Evolutionary conservation across 169 alveolate species (phyloP).

Genomic region (Amoebophrya sp.): DNA sequence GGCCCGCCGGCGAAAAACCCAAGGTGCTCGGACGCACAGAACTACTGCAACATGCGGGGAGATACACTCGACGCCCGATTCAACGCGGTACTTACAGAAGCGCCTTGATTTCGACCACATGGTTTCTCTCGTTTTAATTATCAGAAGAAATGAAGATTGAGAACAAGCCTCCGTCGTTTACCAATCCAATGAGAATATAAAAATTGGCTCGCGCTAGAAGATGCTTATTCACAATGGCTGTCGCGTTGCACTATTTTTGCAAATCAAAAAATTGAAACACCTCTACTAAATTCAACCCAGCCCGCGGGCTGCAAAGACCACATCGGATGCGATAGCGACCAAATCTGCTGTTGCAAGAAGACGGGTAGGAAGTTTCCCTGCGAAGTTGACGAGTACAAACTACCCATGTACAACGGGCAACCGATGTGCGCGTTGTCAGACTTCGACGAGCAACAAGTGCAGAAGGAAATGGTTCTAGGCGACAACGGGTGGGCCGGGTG

Average conservation of each 20-base stretch:
- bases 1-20: background rate
- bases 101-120: too few species aligned
- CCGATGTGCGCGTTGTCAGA: background rate
- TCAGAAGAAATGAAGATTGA: too few species aligned
- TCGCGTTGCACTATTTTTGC: too few species aligned
- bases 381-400: background rate
- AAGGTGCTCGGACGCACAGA: background rate
- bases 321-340: conserved; percentile 18
- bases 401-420: background rate
- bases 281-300: too few species aligned
- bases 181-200: too few species aligned
- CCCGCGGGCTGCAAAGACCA: conserved; percentile 17
- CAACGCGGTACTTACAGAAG: too few species aligned
- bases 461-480: background rate
- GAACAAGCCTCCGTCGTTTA: too few species aligned
- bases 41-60: background rate
- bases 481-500: background rate
- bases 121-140: too few species aligned
- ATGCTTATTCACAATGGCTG: too few species aligned
- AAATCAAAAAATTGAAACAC: too few species aligned
- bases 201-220: too few species aligned
- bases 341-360: background rate
- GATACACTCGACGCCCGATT: background rate
- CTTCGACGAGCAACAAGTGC: background rate
- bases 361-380: background rate